These are phyloP conservation scores for Leccinum longicurvipes DNA, from an alignment of 768 basidiomycete genomes.

Conservation along the genomic window DNA sequence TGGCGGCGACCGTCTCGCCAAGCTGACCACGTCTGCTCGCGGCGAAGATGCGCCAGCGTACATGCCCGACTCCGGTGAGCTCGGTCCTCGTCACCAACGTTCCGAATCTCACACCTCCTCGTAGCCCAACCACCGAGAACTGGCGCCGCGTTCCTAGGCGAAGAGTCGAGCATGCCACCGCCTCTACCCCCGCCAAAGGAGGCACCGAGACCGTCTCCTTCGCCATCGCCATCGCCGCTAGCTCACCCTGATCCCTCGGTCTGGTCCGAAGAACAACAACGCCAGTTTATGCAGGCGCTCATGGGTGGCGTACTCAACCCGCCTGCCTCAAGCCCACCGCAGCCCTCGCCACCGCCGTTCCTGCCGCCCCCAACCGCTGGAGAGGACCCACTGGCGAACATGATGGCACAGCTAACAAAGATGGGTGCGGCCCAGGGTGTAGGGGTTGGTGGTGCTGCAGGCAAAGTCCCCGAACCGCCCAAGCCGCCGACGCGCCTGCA, in stretches of 20 bases:
- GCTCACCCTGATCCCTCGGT: conserved; percentile 49
- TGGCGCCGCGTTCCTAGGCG: conserved; percentile 35
- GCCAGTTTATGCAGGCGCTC: conserved; percentile 64
- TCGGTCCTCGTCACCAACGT: neutral
- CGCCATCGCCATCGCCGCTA: conserved; percentile 14
- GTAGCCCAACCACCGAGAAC: conserved; percentile 14
- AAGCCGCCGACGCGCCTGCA: conserved; percentile 48
- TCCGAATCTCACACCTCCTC: neutral
- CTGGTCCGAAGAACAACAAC: conserved; percentile 69
- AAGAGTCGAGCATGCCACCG: conserved; percentile 32
- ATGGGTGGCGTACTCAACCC: conserved; percentile 39
- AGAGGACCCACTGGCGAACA: conserved; percentile 47
- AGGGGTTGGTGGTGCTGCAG: conserved; percentile 5
- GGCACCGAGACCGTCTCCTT: conserved; percentile 25
- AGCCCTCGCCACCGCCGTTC: neutral
- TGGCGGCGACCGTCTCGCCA: conserved; percentile 72
- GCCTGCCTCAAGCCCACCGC: conserved; percentile 22
- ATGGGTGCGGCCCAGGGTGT: conserved; percentile 25
- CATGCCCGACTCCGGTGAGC: conserved; percentile 41
- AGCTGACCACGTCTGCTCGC: conserved; percentile 71
- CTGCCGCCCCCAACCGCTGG: conserved; percentile 6
- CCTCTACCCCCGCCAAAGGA: conserved; percentile 21
- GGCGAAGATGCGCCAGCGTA: conserved; percentile 63
- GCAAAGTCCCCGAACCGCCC: conserved; percentile 28
- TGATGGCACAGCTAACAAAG: conserved; percentile 33